phyloP scores from a whole-genome alignment of 768 basidiomycete genomes.

The Leccinum fibrillosum region DNA sequence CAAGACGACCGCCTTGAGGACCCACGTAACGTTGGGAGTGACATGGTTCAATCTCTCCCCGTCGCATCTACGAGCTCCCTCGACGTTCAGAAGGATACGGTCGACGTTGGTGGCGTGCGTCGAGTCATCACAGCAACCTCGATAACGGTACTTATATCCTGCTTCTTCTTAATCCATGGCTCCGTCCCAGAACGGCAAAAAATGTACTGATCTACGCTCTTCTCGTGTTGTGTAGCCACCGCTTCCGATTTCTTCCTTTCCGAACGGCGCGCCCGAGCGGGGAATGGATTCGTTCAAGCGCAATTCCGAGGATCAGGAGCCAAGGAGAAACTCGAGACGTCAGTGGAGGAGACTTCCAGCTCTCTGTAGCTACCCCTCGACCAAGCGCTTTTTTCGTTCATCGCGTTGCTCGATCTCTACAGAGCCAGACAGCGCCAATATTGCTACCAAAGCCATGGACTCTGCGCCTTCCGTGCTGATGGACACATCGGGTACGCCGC shows the following conservation, averaged over 20 bases:
- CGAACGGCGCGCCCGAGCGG: constrained; percentile 11
- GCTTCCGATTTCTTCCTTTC: constrained; percentile 16
- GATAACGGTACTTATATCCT: constrained; percentile 28
- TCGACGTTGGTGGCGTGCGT: constrained; percentile 17
- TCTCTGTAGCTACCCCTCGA: constrained; percentile 18
- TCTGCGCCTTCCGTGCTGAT: constrained; percentile 23
- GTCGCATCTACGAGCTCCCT: constrained; percentile 6
- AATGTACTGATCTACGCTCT: constrained; percentile 17
- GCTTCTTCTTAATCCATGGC: constrained; percentile 10
- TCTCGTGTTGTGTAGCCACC: constrained; percentile 21
- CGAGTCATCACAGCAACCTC: constrained; percentile 26
- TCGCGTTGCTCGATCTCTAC: constrained; percentile 7
- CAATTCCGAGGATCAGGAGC: constrained; percentile 12
- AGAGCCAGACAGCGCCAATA: not conserved
- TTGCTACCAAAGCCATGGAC: constrained; percentile 12
- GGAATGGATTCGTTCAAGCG: constrained; percentile 1
- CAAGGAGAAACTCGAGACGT: constrained; percentile 14
- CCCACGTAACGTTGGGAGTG: constrained; percentile 12
- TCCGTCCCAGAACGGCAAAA: constrained; percentile 12
- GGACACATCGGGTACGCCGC: constrained; percentile 18
- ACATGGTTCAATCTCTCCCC: not conserved
- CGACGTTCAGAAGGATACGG: constrained; percentile 13
- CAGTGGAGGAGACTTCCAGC: constrained; percentile 19
- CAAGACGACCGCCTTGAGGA: constrained; percentile 7
- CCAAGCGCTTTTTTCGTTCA: constrained; percentile 8